Conservation (phyloP, 108 stramenopile species). For the Mayamaea pseudoterrestris region DNA sequence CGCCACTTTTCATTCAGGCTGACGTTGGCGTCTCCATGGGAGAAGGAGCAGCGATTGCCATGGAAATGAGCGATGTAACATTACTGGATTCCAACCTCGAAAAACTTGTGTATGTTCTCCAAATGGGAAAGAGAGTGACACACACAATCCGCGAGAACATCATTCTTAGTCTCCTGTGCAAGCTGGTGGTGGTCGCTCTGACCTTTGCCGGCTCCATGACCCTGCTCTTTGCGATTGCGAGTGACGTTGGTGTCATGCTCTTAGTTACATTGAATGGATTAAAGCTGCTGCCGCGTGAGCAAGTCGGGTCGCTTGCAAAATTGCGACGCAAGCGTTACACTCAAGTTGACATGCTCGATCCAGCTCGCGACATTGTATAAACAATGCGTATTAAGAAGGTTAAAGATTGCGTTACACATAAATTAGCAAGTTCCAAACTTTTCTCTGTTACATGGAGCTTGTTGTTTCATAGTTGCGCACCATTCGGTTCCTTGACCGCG, state of each 20-base stretch:
- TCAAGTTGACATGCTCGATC: too few species aligned
- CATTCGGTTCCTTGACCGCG: too few species aligned
- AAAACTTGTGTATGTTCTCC: constrained; percentile 42
- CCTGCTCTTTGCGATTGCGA: constrained; percentile 49
- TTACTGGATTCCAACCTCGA: constrained; percentile 61
- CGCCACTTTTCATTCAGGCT: too few species aligned
- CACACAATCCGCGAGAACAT: constrained; percentile 62
- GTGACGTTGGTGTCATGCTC: constrained; percentile 76
- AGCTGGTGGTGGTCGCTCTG: constrained; percentile 53
- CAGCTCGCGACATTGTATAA: too few species aligned
- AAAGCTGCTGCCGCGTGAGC: constrained; percentile 58
- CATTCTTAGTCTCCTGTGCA: constrained; percentile 42
- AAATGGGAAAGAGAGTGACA: constrained; percentile 48
- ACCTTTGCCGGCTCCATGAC: constrained; percentile 37
- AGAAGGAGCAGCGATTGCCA: constrained; percentile 88
- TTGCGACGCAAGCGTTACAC: too few species aligned
- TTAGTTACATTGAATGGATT: constrained; percentile 71
- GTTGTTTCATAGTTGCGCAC: too few species aligned
- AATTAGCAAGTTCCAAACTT: too few species aligned
- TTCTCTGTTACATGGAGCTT: too few species aligned
- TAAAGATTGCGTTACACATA: too few species aligned
- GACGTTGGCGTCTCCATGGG: constrained; percentile 97
- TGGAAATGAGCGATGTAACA: constrained; percentile 77
- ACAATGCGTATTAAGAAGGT: too few species aligned
- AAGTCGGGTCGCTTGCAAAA: too few species aligned